phyloP scores from a whole-genome alignment of 1,284 basidiomycete species.

The Apiotrichum siamense region DNA sequence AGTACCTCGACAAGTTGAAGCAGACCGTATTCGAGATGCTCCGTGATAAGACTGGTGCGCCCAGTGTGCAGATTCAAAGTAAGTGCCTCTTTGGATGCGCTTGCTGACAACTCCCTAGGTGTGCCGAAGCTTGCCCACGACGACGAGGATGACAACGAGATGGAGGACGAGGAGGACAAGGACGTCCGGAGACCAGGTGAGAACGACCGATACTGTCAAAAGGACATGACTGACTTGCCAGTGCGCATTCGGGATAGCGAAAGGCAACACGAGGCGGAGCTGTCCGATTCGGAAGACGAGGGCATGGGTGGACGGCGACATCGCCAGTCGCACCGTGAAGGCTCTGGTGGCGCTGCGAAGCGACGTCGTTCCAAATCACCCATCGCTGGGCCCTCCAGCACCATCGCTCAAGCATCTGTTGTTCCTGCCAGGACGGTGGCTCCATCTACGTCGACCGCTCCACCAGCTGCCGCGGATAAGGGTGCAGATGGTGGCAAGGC shows the following conservation, averaged over 20 bases:
- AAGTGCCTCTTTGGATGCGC: constrained; percentile 48
- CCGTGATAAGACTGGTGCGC: constrained; percentile 74
- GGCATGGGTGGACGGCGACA: constrained; percentile 43
- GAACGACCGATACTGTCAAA: constrained; percentile 16
- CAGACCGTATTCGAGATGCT: constrained; percentile 87
- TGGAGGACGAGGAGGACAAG: constrained; percentile 71
- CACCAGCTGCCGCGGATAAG: neutral
- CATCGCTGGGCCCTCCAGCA: neutral
- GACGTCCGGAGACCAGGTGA: constrained; percentile 64
- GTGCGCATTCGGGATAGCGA: constrained; percentile 42
- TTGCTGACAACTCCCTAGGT: constrained; percentile 11
- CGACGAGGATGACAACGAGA: constrained; percentile 69
- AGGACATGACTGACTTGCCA: constrained; percentile 3
- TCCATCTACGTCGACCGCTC: neutral
- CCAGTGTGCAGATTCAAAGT: constrained; percentile 76
- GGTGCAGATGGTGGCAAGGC: too few relatives aligned
- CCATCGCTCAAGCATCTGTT: neutral
- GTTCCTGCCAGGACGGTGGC: neutral
- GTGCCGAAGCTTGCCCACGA: constrained; percentile 68
- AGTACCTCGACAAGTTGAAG: constrained; percentile 90
- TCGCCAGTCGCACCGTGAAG: constrained; percentile 39
- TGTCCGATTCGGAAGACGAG: constrained; percentile 55
- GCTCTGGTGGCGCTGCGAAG: constrained; percentile 1
- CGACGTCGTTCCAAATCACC: constrained; percentile 15
- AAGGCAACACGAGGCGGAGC: constrained; percentile 39